These are phyloP conservation scores for Microbotryum violaceum DNA, from an alignment of 1,284 basidiomycete species.

Conservation along the genomic window DNA sequence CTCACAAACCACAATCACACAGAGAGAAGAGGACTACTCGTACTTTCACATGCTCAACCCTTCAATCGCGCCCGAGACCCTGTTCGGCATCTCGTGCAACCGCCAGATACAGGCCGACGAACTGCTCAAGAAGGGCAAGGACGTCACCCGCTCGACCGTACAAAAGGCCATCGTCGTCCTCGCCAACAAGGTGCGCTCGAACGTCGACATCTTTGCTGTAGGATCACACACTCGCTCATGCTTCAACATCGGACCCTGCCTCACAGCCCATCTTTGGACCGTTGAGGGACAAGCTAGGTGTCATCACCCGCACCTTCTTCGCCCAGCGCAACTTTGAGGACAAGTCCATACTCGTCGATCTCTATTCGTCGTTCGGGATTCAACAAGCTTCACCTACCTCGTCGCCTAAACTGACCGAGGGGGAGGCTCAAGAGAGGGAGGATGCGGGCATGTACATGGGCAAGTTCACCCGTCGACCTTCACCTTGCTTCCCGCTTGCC, in stretches of 20 bases:
- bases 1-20: conserved; percentile 1
- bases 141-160: conserved; percentile 90
- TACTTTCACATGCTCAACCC: conserved; percentile 74
- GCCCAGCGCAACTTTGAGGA: conserved; percentile 83
- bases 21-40: conserved; percentile 91
- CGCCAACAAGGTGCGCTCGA: conserved; percentile 44
- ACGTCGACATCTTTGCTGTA: background rate
- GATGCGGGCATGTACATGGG: conserved; percentile 60
- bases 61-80: conserved; percentile 48
- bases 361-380: conserved; percentile 51
- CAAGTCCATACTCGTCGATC: conserved; percentile 73
- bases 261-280: conserved; percentile 37
- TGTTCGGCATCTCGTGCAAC: conserved; percentile 97
- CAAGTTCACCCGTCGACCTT: conserved; percentile 39
- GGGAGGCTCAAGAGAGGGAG: conserved; percentile 35
- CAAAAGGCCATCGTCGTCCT: conserved; percentile 97
- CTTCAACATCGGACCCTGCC: background rate
- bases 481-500: background rate
- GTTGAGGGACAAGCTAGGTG: conserved; percentile 76
- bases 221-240: background rate
- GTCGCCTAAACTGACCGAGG: background rate
- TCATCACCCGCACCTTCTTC: conserved; percentile 85
- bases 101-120: conserved; percentile 81
- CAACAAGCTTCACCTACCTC: background rate
- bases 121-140: conserved; percentile 70